Evolutionary conservation across 192 early-diverging fungal genomes (phyloP).

Genomic region (Spizellomyces sp.): DNA sequence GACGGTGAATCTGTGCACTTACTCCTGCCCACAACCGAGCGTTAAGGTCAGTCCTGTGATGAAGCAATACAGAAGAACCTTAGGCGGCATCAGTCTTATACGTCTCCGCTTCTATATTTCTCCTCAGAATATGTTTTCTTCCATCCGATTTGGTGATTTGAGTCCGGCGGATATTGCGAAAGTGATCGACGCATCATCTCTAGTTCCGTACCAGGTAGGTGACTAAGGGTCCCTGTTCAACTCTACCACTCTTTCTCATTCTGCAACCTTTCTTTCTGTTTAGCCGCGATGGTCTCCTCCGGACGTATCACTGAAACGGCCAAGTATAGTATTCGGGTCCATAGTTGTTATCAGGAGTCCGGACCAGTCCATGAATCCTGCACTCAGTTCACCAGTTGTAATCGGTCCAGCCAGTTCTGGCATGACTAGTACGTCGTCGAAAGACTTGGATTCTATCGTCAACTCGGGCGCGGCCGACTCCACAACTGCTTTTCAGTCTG

Average conservation of each 20-base stretch:
- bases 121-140: conserved; percentile 1
- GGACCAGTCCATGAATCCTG: neutral
- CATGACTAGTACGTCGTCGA: neutral
- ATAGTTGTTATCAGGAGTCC: neutral
- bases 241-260: neutral
- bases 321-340: conserved; percentile 16
- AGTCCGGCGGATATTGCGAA: neutral
- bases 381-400: neutral
- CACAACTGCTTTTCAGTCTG: neutral
- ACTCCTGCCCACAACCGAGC: neutral
- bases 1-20: neutral
- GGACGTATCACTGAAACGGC: neutral
- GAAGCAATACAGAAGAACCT: neutral
- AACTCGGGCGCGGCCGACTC: neutral
- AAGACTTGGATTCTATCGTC: neutral
- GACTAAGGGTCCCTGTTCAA: neutral
- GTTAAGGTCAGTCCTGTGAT: neutral
- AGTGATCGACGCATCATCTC: conserved; percentile 1
- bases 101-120: neutral
- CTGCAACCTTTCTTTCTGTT: neutral
- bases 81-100: neutral
- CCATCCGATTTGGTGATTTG: conserved; percentile 12
- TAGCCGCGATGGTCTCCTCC: conserved; percentile 11
- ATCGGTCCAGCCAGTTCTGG: neutral
- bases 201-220: conserved; percentile 12